A percentile compares a stretch with the other conserved stretches of the same genome.
Evolutionary conservation across 768 basidiomycete genomes (phyloP).

Genomic region (Psilocybe subaeruginosa): DNA sequence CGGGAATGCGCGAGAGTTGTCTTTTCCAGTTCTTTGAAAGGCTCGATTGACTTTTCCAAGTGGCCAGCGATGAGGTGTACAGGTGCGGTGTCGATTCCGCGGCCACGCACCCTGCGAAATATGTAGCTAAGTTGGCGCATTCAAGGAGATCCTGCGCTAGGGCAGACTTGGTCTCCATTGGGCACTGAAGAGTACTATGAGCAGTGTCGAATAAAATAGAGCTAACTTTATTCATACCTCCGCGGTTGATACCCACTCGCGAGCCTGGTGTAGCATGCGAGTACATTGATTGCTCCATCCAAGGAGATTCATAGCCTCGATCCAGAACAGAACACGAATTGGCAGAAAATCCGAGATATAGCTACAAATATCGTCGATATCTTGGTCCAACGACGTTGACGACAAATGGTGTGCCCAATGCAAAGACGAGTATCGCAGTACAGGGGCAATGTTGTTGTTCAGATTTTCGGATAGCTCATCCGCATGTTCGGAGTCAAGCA

Average conservation of each 20-base stretch:
- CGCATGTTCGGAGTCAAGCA: slow-evolving; percentile 1
- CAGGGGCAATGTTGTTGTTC: slow-evolving; percentile 8
- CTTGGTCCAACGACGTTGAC: neutral
- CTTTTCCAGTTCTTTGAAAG: no score
- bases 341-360: slow-evolving; percentile 14
- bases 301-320: slow-evolving; percentile 29
- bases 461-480: neutral
- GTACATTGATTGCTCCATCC: slow-evolving; percentile 13
- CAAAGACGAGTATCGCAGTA: slow-evolving; percentile 9
- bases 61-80: no score
- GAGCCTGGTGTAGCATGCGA: slow-evolving; percentile 15
- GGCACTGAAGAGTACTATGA: no score
- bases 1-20: no score
- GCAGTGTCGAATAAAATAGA: neutral
- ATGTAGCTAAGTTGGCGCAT: no score
- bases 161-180: no score
- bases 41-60: no score
- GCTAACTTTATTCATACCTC: neutral
- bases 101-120: no score
- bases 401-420: slow-evolving; percentile 14
- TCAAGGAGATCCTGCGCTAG: no score
- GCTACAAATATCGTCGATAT: neutral
- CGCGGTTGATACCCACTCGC: slow-evolving; percentile 3
- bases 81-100: no score
- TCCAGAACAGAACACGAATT: slow-evolving; percentile 26